Base-by-base conservation (phyloP, 1,284 basidiomycete species). In the Ceratobasidium theobromae region DNA sequence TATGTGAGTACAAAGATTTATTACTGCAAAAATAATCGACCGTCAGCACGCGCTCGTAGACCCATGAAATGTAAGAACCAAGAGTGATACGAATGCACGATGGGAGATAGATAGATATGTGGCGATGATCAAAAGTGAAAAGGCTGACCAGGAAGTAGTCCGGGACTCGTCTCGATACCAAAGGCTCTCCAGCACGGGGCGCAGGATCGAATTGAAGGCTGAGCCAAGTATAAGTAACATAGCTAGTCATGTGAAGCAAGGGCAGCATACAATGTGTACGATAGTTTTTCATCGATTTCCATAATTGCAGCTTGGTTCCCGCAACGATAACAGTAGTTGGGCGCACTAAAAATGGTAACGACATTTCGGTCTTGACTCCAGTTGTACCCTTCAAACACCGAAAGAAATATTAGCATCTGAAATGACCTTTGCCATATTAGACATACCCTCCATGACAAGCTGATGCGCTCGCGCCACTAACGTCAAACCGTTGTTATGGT, bases 181-280 rank as follows among this genome's bases (percentile, higher is more conserved):
- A 86, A 52, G 96, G 96, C 79, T 99, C 97, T 72, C 96, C 97
- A 72, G 96, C 95, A 76, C 96, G 85, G 72, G 97, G 96, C 72
- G 96, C 96, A 73, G 96, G 96, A 79, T 99, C 96, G 78, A 99
- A 99, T 86, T 99, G 96, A 78, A 99, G 84, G 88, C 94, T 96
- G 72, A 1, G 67, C 52, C 77, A 77, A 82, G 80, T 62, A 80
- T 81, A 74, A 80, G 80, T 66, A 52, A 57, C 14, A 70, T 68
- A 23, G 45, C 58, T 18, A 41, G 49, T 58, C 16, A 27, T 21
- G 33, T 11, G 32, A 41, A 51, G 9, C 35, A 45, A 14, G 43
- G 27, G 16, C 23, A 11, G 82, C 89, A 67, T 72, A 91, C 90
- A 94, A 94, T 78, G 89, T 94, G 78, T 94, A 94, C 69, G 92